phyloP scores from a whole-genome alignment of 352 stramenopile species.

The Phytophthora foliorum region DNA sequence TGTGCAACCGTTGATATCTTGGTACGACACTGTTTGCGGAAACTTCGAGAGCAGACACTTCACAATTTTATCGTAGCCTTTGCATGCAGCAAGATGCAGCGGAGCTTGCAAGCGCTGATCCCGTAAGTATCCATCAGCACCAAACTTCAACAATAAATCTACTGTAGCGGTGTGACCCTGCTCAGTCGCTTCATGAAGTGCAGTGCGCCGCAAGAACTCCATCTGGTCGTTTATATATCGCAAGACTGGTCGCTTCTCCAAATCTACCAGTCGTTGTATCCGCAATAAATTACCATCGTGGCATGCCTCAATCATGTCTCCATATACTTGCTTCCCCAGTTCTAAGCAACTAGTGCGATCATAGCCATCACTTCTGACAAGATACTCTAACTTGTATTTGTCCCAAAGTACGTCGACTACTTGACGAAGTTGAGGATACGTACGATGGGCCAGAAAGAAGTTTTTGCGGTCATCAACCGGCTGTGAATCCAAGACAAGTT shows the following conservation, averaged over 20 bases:
- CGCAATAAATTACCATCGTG: slow-evolving; percentile 66
- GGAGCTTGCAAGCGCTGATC: slow-evolving; percentile 57
- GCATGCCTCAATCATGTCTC: slow-evolving; percentile 61
- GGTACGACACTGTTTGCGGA: slow-evolving; percentile 38
- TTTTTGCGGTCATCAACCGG: slow-evolving; percentile 39
- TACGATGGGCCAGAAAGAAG: slow-evolving; percentile 43
- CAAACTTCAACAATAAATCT: slow-evolving; percentile 68
- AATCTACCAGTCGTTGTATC: slow-evolving; percentile 62
- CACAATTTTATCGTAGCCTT: slow-evolving; percentile 59
- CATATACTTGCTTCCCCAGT: slow-evolving; percentile 64
- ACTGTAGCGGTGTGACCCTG: slow-evolving; percentile 67
- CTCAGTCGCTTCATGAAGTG: slow-evolving; percentile 69
- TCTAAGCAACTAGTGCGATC: slow-evolving; percentile 51
- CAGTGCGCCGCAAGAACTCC: slow-evolving; percentile 46
- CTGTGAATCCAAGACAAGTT: slow-evolving; percentile 5
- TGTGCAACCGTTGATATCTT: slow-evolving; percentile 56
- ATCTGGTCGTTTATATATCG: slow-evolving; percentile 65
- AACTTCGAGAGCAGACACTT: slow-evolving; percentile 60
- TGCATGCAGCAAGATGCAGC: slow-evolving; percentile 57
- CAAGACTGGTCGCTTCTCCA: slow-evolving; percentile 61
- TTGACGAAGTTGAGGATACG: slow-evolving; percentile 65
- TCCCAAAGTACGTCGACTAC: slow-evolving; percentile 79
- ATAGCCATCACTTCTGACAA: slow-evolving; percentile 40
- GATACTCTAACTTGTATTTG: slow-evolving; percentile 41
- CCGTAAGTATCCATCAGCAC: slow-evolving; percentile 58